A percentile compares a stretch with the other conserved stretches of the same genome.
phyloP scores from a whole-genome alignment of 2,329 filamentous ascomycete species.

The Apiospora malaysiana region DNA sequence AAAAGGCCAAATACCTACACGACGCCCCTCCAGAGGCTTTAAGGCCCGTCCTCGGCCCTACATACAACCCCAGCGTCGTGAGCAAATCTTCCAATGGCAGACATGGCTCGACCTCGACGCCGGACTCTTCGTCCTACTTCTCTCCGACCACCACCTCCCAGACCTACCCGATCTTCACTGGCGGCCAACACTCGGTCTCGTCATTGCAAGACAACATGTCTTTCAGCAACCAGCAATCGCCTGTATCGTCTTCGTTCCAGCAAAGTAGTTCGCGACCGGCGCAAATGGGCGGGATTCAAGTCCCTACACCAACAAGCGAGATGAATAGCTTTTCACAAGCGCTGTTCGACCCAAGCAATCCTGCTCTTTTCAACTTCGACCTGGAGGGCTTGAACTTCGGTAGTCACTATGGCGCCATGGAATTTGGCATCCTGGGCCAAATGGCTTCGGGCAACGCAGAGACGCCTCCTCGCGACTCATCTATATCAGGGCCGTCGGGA shows the following conservation, averaged over 20 bases:
- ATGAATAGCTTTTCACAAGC: conserved; percentile 56
- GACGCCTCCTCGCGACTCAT: conserved; percentile 70
- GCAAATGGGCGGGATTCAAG: conserved; percentile 52
- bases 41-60: conserved; percentile 80
- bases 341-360: conserved; percentile 90
- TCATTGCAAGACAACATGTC: conserved; percentile 54
- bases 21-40: conserved; percentile 91
- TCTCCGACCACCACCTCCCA: conserved; percentile 51
- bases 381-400: conserved; percentile 93
- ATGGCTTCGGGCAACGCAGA: conserved; percentile 93
- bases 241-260: conserved; percentile 76
- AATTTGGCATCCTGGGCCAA: conserved; percentile 95
- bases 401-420: conserved; percentile 92
- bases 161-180: conserved; percentile 58
- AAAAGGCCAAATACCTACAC: conserved; percentile 98
- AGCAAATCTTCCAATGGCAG: conserved; percentile 53
- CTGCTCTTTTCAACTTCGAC: conserved; percentile 94
- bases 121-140: conserved; percentile 56
- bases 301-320: conserved; percentile 56
- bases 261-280: conserved; percentile 52
- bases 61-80: conserved; percentile 65
- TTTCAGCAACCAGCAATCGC: conserved; percentile 73
- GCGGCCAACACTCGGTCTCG: conserved; percentile 49
- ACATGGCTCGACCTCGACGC: conserved; percentile 52
- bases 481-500: conserved; percentile 47